phyloP scores from a whole-genome alignment of 1,139 yeast genomes.

The Pichia sp. region DNA sequence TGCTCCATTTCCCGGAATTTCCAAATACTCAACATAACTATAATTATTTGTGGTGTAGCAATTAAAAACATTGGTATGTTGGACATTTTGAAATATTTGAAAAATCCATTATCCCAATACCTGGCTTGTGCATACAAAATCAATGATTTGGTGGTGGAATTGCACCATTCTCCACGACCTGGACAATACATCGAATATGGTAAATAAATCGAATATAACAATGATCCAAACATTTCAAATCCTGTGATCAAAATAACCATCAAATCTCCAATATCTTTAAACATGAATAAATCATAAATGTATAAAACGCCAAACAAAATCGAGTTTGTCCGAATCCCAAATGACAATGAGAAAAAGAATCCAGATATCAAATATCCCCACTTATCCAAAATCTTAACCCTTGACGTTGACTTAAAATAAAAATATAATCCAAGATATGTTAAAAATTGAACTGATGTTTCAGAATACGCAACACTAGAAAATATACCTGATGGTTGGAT shows the following conservation, averaged over 20 bases:
- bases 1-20: conserved; percentile 10
- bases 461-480: conserved; percentile 69
- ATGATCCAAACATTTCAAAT: conserved; percentile 39
- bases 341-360: conserved; percentile 47
- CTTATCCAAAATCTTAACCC: conserved; percentile 1
- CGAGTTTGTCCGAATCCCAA: conserved; percentile 69
- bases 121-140: conserved; percentile 68
- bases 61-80: conserved; percentile 82
- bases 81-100: conserved; percentile 72
- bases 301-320: conserved; percentile 65
- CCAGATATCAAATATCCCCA: conserved; percentile 48
- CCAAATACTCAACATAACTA: conserved; percentile 29
- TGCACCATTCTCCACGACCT: conserved; percentile 76
- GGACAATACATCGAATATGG: conserved; percentile 64
- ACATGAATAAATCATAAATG: conserved; percentile 43
- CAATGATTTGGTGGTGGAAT: conserved; percentile 40
- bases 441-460: conserved; percentile 62
- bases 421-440: conserved; percentile 54
- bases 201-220: conserved; percentile 41
- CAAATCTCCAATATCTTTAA: not conserved
- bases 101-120: conserved; percentile 83
- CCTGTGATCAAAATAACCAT: conserved; percentile 40
- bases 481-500: conserved; percentile 80
- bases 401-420: conserved; percentile 37
- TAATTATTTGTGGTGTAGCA: conserved; percentile 58